These are phyloP conservation scores for Monosporascus ibericus DNA, from an alignment of 2,329 filamentous ascomycete genomes.

Conservation along the genomic window DNA sequence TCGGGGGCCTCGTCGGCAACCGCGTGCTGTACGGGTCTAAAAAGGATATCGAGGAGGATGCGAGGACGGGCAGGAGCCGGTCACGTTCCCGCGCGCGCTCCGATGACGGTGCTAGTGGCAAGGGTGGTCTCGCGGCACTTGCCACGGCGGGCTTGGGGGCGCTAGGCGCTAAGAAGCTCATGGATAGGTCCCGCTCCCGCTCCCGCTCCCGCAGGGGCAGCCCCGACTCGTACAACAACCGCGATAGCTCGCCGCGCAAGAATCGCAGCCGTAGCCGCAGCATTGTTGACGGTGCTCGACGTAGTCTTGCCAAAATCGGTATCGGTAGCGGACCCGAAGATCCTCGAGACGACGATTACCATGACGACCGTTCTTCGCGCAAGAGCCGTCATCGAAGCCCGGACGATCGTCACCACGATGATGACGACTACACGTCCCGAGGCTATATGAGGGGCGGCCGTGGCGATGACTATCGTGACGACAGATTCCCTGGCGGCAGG, in stretches of 20 bases:
- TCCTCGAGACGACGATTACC: constrained; percentile 38
- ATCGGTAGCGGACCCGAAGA: constrained; percentile 45
- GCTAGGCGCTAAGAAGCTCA: constrained; percentile 54
- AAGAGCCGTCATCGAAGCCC: constrained; percentile 24
- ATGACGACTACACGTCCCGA: constrained; percentile 23
- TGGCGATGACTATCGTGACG: constrained; percentile 37
- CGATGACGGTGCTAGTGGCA: constrained; percentile 38
- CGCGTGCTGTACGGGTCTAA: constrained; percentile 76
- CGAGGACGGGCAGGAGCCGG: constrained; percentile 55
- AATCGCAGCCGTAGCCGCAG: constrained; percentile 56
- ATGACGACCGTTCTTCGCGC: constrained; percentile 32
- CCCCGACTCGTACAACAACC: constrained; percentile 40
- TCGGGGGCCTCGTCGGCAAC: constrained; percentile 83
- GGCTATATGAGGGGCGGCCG: constrained; percentile 31
- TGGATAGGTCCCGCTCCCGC: constrained; percentile 38
- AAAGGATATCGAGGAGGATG: constrained; percentile 58
- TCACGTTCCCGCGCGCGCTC: constrained; percentile 63
- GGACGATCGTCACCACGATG: constrained; percentile 18
- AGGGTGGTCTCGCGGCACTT: constrained; percentile 52
- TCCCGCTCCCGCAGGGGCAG: constrained; percentile 52
- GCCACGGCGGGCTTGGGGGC: constrained; percentile 58
- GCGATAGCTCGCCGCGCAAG: constrained; percentile 33
- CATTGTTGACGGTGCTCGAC: constrained; percentile 57
- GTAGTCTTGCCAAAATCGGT: constrained; percentile 56
- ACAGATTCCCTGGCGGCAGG: constrained; percentile 33